Base-by-base conservation (phyloP, 345 rosid genomes). In the Salix udensis region DNA sequence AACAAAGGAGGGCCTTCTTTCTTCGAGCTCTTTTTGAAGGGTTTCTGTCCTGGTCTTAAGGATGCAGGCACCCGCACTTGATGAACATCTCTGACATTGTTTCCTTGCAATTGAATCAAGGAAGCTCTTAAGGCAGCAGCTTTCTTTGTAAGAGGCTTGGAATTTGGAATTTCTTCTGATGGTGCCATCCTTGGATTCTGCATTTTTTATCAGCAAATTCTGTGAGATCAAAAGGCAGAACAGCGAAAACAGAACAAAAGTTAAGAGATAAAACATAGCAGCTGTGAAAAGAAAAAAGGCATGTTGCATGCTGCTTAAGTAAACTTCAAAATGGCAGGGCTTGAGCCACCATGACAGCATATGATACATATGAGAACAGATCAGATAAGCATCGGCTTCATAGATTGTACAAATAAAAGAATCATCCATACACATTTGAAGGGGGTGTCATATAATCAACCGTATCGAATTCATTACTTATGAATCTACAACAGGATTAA, bases 171-270 rank as follows among this genome's bases (percentile, higher is more conserved):
- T 64, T 91, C 88, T 48, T 85, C 93, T 19, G 85, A 48, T n/a
- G 76, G 81, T 48, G 81, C 89, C 81, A 85, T 84, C 79, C 80
- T 81, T 5, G 87, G 80, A 75, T 88, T 88, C 88, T 89, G 87
- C 97, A 86, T 88, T 53, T 79, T 84, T 86, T 44, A 34, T 73
- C 19, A 66, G 66, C 55, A 24, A 79, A 60, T 39, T 39, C 78
- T 71, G 66, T 40, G 28, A 9, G 40, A 60, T 76, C 30, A 67
- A 42, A 76, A 73, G 15, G 23, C 73, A 15, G 13, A 67, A 36
- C 10, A 7, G 44, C 44, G 44, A 7, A 7, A 10, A 39, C 8
- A 39, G 42, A 39, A 39, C 42, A 6, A 39, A 39, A 31, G 34
- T 31, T 31, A 31, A 39, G 26, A 68, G 55, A 68, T 24, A 40